Evolutionary conservation across 2,329 filamentous ascomycete species (phyloP), one percentile per base, ranked within the genome.

Genomic region (Phaeomoniella chlamydospora): DNA sequence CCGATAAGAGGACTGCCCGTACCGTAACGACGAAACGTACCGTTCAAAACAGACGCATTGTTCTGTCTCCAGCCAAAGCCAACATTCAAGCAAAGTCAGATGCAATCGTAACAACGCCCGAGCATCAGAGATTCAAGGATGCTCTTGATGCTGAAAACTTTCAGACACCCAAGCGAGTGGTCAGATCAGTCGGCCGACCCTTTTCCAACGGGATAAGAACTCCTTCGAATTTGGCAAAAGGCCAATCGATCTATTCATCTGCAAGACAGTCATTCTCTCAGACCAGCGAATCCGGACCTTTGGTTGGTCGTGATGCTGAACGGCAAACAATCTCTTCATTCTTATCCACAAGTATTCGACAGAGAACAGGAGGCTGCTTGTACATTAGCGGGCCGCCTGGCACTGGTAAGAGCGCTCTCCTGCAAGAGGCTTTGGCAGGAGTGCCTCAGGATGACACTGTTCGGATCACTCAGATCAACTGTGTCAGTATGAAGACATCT

Each of bases 341-440:
- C 51, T 67, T 94, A 35, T 62, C 72, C 29, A 68, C 70, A 35
- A 74, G 76, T 45, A 62, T 77, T 4, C 64, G 70, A 5, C 57
- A 71, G 13, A 65, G 64, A 9, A 72, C 70, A 3, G 77, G 77
- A 36, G 86, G 87, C 36, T 96, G 88, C 52, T 70, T 94, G 35
- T 98, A 98, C 53, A 80, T 98, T 45, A 94, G 87, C 47, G 90
- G 90, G 0, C 90, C 90, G 3, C 90, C 90, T 2, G 90, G 90
- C 9, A 98, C 90, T 0, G 90, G 90, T 37, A 98, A 98, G 63
- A 96, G 87, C 55, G 90, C 90, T 18, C 80, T 96, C 66, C 76
- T 96, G 42, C 77, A 77, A 43, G 79, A 92, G 52, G 73, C 93
- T 35, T 80, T 80, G 33, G 63, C 73, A 33, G 65, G 74, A 31